These are phyloP conservation scores for Globisporangium barbulae DNA, from an alignment of 352 stramenopile species.

Conservation along the genomic window DNA sequence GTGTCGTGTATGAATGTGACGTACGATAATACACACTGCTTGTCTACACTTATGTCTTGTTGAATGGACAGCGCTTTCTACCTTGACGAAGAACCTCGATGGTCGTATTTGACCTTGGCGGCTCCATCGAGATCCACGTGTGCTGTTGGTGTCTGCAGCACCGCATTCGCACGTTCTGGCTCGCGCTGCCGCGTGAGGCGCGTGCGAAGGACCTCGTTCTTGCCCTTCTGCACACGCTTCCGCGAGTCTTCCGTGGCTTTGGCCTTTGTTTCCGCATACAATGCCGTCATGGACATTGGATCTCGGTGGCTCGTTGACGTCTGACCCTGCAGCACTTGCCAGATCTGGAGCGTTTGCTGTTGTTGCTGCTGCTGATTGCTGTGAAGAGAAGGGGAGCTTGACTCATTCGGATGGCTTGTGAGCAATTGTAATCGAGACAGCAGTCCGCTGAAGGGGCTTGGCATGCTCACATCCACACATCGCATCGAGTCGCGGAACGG, in stretches of 20 bases:
- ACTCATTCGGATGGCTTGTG: background rate
- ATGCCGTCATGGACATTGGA: conserved; percentile 17
- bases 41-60: background rate
- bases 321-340: conserved; percentile 32
- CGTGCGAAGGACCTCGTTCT: conserved; percentile 36
- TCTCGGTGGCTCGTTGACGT: conserved; percentile 19
- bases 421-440: conserved; percentile 30
- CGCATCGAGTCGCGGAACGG: conserved; percentile 56
- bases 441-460: conserved; percentile 37
- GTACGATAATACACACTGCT: background rate
- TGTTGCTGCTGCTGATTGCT: conserved; percentile 7
- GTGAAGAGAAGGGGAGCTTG: background rate
- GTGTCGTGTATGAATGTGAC: background rate
- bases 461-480: conserved; percentile 33
- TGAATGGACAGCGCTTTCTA: background rate
- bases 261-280: conserved; percentile 11
- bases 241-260: conserved; percentile 17
- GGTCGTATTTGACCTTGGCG: conserved; percentile 25
- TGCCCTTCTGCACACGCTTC: conserved; percentile 25
- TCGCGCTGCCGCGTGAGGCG: conserved; percentile 28
- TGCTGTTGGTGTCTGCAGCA: conserved; percentile 24
- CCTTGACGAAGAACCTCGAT: conserved; percentile 2
- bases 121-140: conserved; percentile 20
- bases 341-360: conserved; percentile 20
- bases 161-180: conserved; percentile 17